Evolutionary conservation across 306 rosid species (phyloP).

Genomic region (Begonia peltatifolia): DNA sequence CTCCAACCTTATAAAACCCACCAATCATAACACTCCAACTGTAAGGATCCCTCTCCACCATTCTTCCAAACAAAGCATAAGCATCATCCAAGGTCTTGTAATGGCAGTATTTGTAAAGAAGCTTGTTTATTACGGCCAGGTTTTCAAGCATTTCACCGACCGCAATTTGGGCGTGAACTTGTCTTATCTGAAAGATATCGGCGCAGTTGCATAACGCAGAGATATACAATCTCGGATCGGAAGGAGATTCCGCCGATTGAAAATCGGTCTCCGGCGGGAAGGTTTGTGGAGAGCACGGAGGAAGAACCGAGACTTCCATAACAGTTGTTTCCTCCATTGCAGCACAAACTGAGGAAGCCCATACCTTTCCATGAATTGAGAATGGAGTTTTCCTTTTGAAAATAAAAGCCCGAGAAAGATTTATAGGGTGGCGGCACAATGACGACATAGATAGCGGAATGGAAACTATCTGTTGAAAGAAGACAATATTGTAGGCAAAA

Average conservation of each 20-base stretch:
- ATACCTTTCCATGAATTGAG: slow-evolving; percentile 7
- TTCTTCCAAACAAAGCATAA: slow-evolving; percentile 27
- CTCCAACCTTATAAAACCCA: slow-evolving; percentile 52
- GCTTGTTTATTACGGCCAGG: slow-evolving; percentile 53
- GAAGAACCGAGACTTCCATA: background rate
- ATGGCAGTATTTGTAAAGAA: slow-evolving; percentile 33
- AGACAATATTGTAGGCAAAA: too few species aligned
- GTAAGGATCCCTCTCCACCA: slow-evolving; percentile 33
- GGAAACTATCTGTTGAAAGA: too few species aligned
- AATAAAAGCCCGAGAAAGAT: slow-evolving; percentile 11
- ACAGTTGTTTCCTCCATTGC: background rate
- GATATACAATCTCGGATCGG: slow-evolving; percentile 25
- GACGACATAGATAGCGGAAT: background rate
- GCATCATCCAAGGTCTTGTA: slow-evolving; percentile 33
- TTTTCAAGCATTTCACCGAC: slow-evolving; percentile 30
- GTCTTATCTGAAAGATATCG: slow-evolving; percentile 32
- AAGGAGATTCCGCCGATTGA: slow-evolving; percentile 3
- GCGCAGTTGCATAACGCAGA: slow-evolving; percentile 32
- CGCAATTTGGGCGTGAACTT: slow-evolving; percentile 36
- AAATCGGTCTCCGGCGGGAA: background rate
- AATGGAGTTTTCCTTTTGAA: slow-evolving; percentile 1
- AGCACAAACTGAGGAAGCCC: slow-evolving; percentile 7
- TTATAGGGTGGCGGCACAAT: background rate
- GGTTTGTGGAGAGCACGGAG: background rate
- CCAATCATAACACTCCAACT: slow-evolving; percentile 61